A percentile compares a stretch with the other conserved stretches of the same genome.
Evolutionary conservation across 1,284 basidiomycete genomes (phyloP).

Genomic region (Pterula multifida): DNA sequence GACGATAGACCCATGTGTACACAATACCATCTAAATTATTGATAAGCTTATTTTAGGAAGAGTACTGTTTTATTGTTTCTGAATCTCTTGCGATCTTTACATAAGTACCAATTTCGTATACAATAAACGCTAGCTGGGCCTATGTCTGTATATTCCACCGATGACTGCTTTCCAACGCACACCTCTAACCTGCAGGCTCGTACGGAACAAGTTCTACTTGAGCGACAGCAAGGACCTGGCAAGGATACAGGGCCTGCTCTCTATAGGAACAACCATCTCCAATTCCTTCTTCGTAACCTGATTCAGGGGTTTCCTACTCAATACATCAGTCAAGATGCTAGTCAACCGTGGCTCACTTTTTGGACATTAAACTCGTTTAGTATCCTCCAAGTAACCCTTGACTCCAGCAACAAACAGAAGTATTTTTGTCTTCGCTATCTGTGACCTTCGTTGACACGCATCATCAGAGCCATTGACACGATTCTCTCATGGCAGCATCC

Average conservation of each 20-base stretch:
- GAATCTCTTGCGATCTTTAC: background rate
- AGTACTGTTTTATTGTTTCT: too few relatives aligned
- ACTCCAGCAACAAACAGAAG: slow-evolving; percentile 64
- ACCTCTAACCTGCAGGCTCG: background rate
- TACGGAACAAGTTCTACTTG: background rate
- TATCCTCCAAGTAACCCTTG: slow-evolving; percentile 64
- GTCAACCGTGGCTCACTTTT: slow-evolving; percentile 85
- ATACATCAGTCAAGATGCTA: slow-evolving; percentile 81
- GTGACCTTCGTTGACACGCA: background rate
- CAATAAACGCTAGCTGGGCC: background rate
- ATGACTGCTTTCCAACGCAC: background rate
- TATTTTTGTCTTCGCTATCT: slow-evolving; percentile 21
- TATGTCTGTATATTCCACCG: background rate
- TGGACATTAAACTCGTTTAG: slow-evolving; percentile 83
- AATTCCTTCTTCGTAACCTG: slow-evolving; percentile 58
- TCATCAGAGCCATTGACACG: slow-evolving; percentile 58
- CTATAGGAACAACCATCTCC: slow-evolving; percentile 49
- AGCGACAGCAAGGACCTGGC: background rate
- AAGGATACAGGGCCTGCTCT: slow-evolving; percentile 22
- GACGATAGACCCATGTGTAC: background rate
- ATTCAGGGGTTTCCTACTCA: slow-evolving; percentile 65
- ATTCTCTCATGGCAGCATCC: slow-evolving; percentile 71
- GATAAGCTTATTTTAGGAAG: background rate
- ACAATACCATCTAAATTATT: background rate
- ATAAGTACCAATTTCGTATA: background rate